These are phyloP conservation scores for Alternaria tenuissima DNA, from an alignment of 2,329 filamentous ascomycete genomes.

Conservation along the genomic window DNA sequence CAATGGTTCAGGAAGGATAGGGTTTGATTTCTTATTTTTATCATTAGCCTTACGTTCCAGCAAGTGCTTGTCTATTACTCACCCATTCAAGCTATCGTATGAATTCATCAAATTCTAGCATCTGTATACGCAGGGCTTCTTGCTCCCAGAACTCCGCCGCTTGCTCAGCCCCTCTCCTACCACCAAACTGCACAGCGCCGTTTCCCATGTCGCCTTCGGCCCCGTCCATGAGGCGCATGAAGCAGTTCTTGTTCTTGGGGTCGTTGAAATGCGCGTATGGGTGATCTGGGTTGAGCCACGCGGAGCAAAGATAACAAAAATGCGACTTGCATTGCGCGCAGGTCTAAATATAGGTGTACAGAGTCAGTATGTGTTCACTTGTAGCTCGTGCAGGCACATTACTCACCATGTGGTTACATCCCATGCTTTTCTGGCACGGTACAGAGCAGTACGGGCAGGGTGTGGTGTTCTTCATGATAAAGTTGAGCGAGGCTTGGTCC, in stretches of 20 bases:
- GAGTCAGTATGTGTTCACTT: conserved; percentile 67
- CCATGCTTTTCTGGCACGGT: conserved; percentile 75
- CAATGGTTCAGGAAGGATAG: neutral
- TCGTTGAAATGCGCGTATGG: conserved; percentile 91
- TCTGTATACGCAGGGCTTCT: conserved; percentile 46
- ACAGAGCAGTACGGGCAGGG: conserved; percentile 88
- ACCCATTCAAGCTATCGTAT: neutral
- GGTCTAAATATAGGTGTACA: conserved; percentile 62
- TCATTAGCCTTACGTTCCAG: neutral
- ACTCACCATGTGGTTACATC: conserved; percentile 38
- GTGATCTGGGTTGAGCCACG: conserved; percentile 82
- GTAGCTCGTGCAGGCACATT: conserved; percentile 75
- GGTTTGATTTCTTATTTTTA: neutral
- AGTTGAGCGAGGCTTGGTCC: conserved; percentile 86
- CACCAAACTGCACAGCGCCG: conserved; percentile 54
- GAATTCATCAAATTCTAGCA: neutral
- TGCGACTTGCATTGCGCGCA: conserved; percentile 90
- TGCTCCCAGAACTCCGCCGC: conserved; percentile 49
- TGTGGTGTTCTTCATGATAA: conserved; percentile 81
- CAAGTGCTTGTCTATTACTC: neutral
- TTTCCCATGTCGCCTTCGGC: conserved; percentile 75
- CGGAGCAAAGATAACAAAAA: conserved; percentile 92
- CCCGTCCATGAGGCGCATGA: conserved; percentile 87
- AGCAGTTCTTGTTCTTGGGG: conserved; percentile 70
- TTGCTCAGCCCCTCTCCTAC: conserved; percentile 54